phyloP scores from a whole-genome alignment of 495 filamentous ascomycete species.

The Penicillium crystallinum region DNA sequence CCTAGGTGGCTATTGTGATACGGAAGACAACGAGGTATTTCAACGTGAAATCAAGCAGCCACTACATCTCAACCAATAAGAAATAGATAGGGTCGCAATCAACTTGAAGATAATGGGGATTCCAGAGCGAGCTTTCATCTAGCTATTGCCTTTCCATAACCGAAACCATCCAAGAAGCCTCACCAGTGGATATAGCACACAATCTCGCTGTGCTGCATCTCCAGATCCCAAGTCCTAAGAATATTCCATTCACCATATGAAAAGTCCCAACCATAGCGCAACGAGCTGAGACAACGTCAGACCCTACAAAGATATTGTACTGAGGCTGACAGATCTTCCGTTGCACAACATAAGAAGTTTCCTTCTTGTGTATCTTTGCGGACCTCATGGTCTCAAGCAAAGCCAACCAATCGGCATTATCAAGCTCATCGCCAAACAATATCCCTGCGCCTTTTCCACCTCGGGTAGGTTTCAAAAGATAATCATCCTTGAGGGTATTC shows the following conservation, averaged over 20 bases:
- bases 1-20: no score
- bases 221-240: constrained; percentile 26
- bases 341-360: constrained; percentile 27
- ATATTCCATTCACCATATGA: constrained; percentile 18
- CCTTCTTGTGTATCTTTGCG: not conserved
- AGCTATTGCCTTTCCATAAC: no score
- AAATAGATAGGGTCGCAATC: no score
- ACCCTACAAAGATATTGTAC: no score
- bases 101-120: no score
- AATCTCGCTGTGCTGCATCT: constrained; percentile 15
- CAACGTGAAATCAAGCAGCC: no score
- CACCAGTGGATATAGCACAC: constrained; percentile 5
- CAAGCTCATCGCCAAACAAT: constrained; percentile 59
- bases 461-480: constrained; percentile 29
- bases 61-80: no score
- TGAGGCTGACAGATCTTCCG: constrained; percentile 19
- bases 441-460: constrained; percentile 32
- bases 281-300: constrained; percentile 18
- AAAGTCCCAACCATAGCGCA: constrained; percentile 8
- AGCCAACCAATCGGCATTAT: constrained; percentile 52
- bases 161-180: not conserved
- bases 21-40: no score
- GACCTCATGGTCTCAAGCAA: constrained; percentile 11
- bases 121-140: no score
- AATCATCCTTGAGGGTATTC: constrained; percentile 17